Evolutionary conservation across 345 rosid genomes (phyloP).

Genomic region (Linum lewisii): DNA sequence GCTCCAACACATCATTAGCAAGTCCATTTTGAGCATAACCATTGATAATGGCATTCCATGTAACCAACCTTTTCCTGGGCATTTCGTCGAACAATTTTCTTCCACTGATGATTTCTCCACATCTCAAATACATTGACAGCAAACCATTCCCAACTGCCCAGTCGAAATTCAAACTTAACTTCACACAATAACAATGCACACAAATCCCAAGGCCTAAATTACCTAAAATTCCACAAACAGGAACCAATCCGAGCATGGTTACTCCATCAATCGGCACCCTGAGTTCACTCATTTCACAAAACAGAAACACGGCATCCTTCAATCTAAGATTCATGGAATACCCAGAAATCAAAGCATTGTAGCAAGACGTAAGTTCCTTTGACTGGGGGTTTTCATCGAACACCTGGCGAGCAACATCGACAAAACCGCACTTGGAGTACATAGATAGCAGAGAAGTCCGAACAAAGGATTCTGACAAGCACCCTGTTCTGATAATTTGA

Average conservation of each 20-base stretch:
- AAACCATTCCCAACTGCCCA: slow-evolving; percentile 54
- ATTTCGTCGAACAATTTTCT: slow-evolving; percentile 47
- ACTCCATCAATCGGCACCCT: slow-evolving; percentile 40
- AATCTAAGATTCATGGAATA: slow-evolving; percentile 35
- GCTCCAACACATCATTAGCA: slow-evolving; percentile 55
- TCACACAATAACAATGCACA: slow-evolving; percentile 50
- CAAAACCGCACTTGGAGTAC: slow-evolving; percentile 37
- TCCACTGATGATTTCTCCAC: slow-evolving; percentile 44
- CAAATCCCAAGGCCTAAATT: slow-evolving; percentile 46
- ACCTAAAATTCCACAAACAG: slow-evolving; percentile 40
- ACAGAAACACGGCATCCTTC: slow-evolving; percentile 35
- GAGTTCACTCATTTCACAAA: slow-evolving; percentile 54
- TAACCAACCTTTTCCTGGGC: slow-evolving; percentile 50
- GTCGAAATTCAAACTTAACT: slow-evolving; percentile 45
- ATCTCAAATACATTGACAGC: slow-evolving; percentile 71
- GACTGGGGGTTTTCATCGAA: slow-evolving; percentile 51
- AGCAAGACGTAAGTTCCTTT: slow-evolving; percentile 39
- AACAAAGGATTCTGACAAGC: slow-evolving; percentile 62
- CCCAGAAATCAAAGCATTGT: slow-evolving; percentile 74
- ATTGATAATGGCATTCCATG: slow-evolving; percentile 87
- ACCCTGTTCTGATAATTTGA: slow-evolving; percentile 50
- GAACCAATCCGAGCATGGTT: slow-evolving; percentile 67
- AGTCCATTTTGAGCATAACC: slow-evolving; percentile 79
- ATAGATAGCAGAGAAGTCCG: slow-evolving; percentile 56
- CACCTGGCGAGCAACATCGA: slow-evolving; percentile 46